Conservation (phyloP, 202 grass and related monocot genomes). For the Bolboschoenoplectus hybrid region DNA sequence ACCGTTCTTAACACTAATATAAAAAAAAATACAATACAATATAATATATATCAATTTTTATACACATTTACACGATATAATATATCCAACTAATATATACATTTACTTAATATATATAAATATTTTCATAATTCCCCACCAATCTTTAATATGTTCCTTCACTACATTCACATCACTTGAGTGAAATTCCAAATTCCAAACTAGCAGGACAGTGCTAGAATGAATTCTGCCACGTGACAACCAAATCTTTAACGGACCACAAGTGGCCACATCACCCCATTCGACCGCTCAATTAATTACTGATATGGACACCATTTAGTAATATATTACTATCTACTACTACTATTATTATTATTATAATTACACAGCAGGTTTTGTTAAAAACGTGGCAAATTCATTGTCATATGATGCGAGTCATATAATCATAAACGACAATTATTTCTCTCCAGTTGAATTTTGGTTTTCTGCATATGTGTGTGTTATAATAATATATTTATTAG, state of each 20-base stretch:
- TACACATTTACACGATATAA: too few species aligned
- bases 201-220: not conserved
- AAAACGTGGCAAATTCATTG: slow-evolving; percentile 17
- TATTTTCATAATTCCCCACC: too few species aligned
- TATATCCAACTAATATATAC: too few species aligned
- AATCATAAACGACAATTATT: not conserved
- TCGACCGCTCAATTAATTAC: not conserved
- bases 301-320: not conserved
- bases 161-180: not conserved
- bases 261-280: not conserved
- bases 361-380: too few species aligned
- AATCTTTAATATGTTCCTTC: too few species aligned
- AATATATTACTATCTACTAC: not conserved
- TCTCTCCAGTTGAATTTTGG: not conserved
- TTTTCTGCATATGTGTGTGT: not conserved
- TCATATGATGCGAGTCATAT: not conserved
- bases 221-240: not conserved
- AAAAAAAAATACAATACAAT: too few species aligned
- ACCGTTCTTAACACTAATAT: too few species aligned
- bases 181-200: slow-evolving; percentile 18
- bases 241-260: slow-evolving; percentile 29
- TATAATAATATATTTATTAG: not conserved
- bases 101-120: too few species aligned
- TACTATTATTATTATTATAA: not conserved
- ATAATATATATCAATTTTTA: too few species aligned